These are phyloP conservation scores for Talaromyces rugulosus DNA, from an alignment of 2,329 filamentous ascomycete genomes.

Conservation along the genomic window DNA sequence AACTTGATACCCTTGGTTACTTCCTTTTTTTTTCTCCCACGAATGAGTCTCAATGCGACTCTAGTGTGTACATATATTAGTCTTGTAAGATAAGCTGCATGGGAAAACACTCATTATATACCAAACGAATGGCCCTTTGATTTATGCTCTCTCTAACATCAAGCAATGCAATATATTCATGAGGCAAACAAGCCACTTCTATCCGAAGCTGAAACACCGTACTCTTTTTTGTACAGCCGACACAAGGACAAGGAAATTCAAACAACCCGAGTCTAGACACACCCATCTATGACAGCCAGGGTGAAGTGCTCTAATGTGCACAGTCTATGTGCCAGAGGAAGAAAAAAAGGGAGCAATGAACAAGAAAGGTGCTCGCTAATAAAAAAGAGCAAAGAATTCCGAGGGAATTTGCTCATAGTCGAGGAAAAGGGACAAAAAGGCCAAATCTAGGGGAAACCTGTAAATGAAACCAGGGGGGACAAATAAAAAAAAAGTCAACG, in stretches of 20 bases:
- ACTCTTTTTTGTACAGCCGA: slow-evolving; percentile 1
- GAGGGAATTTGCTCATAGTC: neutral
- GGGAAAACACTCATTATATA: neutral
- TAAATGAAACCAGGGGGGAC: neutral
- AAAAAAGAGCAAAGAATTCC: neutral
- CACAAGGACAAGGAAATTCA: neutral
- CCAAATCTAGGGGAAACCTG: neutral
- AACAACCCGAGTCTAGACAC: neutral
- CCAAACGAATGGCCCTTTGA: neutral
- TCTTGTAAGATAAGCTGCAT: neutral
- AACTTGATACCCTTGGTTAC: slow-evolving; percentile 9
- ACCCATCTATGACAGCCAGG: neutral
- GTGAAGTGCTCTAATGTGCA: neutral
- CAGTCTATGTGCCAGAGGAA: neutral
- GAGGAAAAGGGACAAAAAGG: neutral
- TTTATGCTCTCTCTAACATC: neutral
- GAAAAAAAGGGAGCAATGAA: neutral
- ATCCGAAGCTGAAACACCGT: neutral
- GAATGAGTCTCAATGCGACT: neutral
- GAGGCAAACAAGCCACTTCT: neutral
- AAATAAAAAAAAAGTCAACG: neutral
- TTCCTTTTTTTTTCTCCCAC: neutral
- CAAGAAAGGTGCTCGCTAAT: neutral
- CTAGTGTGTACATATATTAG: neutral
- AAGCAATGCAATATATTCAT: slow-evolving; percentile 2